These are phyloP conservation scores for Exophiala sideris DNA, from an alignment of 2,329 filamentous ascomycete species.

Conservation along the genomic window DNA sequence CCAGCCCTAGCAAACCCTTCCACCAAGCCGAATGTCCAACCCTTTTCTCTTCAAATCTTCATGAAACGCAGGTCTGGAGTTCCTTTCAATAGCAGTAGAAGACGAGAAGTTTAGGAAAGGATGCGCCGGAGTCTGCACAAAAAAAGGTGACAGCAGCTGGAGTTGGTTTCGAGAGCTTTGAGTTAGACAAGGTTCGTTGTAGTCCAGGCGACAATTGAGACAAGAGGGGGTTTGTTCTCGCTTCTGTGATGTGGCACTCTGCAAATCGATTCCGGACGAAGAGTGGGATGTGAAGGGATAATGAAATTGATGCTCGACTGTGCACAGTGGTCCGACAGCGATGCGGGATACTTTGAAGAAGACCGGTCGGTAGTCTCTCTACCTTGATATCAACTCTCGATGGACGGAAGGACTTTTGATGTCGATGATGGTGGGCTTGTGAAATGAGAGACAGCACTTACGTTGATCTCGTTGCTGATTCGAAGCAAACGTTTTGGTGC, in stretches of 20 bases:
- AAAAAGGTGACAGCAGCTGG: not conserved
- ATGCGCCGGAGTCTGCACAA: constrained; percentile 18
- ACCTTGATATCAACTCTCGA: too few species aligned
- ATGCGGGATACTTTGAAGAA: too few species aligned
- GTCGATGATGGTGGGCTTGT: too few species aligned
- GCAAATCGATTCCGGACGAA: too few species aligned
- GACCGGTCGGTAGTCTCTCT: too few species aligned
- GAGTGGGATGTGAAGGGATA: too few species aligned
- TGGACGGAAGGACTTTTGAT: too few species aligned
- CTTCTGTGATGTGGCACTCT: not conserved
- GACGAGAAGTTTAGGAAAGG: constrained; percentile 2
- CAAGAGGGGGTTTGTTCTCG: not conserved
- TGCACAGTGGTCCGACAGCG: too few species aligned
- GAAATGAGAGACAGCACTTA: too few species aligned
- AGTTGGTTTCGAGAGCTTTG: not conserved
- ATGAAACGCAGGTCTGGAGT: constrained; percentile 4
- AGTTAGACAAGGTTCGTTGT: not conserved
- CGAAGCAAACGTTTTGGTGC: too few species aligned
- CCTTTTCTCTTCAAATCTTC: constrained; percentile 9
- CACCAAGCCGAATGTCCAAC: constrained; percentile 8
- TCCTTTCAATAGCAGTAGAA: not conserved
- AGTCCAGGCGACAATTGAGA: not conserved
- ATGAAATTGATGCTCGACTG: too few species aligned
- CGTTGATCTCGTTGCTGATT: too few species aligned
- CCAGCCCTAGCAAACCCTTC: constrained; percentile 20